Conservation (phyloP, 495 filamentous ascomycete genomes). For the Podospora appendiculata region DNA sequence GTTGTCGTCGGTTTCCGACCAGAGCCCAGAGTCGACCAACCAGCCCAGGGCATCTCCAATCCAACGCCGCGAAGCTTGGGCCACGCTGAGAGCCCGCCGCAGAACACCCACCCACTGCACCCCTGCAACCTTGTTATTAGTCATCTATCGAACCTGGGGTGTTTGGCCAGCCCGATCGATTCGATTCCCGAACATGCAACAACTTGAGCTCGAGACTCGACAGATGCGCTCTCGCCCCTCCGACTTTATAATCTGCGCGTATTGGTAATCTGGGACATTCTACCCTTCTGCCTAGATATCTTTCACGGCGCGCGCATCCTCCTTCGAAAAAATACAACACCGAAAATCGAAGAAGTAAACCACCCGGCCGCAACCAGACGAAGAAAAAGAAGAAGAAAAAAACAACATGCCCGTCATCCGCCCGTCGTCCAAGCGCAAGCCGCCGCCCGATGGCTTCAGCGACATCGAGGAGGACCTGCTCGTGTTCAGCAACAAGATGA, state of each 20-base stretch:
- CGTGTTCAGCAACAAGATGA: slow-evolving; percentile 97
- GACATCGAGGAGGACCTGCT: slow-evolving; percentile 96
- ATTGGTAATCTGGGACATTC: no score
- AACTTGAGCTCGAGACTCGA: no score
- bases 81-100: slow-evolving; percentile 1
- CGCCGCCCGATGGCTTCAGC: slow-evolving; percentile 90
- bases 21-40: background rate
- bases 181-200: no score
- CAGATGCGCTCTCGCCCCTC: no score
- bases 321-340: background rate
- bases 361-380: background rate
- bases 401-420: slow-evolving; percentile 79
- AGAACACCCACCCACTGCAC: background rate
- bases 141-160: no score
- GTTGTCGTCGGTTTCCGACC: slow-evolving; percentile 7
- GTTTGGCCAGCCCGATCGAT: no score
- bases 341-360: background rate
- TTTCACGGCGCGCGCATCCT: background rate
- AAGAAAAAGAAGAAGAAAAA: slow-evolving; percentile 4
- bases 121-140: background rate
- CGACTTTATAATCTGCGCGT: no score
- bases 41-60: no score
- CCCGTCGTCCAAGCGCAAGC: slow-evolving; percentile 68
- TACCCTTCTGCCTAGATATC: no score
- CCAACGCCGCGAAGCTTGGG: slow-evolving; percentile 11